phyloP scores from a whole-genome alignment of 225 moss, liverwort and hornwort genomes.

The Thuidium tamariscinum region DNA sequence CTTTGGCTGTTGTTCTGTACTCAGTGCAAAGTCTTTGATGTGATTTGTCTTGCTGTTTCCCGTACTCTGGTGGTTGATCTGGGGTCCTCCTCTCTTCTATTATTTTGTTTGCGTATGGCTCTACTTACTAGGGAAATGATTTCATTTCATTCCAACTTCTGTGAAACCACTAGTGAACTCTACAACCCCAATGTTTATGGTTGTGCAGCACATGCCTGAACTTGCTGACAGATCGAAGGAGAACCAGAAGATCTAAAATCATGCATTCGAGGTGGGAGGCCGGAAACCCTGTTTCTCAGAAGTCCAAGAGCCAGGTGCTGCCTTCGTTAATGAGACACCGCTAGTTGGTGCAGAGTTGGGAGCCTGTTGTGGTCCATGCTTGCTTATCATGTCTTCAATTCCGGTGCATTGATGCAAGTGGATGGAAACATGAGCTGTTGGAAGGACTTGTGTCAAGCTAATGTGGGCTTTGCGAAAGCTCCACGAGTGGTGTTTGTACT shows the following conservation, averaged over 20 bases:
- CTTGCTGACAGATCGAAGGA: background rate
- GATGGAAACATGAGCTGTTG: background rate
- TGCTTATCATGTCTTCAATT: background rate
- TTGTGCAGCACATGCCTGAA: slow-evolving; percentile 35
- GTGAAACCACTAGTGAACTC: background rate
- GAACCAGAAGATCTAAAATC: background rate
- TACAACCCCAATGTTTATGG: background rate
- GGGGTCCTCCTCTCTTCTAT: background rate
- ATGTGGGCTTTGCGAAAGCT: background rate
- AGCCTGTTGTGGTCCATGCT: background rate
- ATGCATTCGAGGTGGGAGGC: background rate
- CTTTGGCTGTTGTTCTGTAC: background rate
- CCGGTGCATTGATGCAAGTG: background rate
- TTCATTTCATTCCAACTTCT: background rate
- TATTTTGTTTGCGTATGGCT: background rate
- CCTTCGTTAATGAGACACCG: background rate
- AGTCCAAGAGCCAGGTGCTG: background rate
- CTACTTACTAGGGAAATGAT: background rate
- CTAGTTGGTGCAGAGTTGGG: background rate
- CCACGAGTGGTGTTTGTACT: background rate
- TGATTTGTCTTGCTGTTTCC: background rate
- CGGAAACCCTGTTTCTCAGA: background rate
- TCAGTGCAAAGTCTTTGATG: background rate
- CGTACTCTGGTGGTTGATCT: background rate
- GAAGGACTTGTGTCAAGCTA: background rate